Evolutionary conservation across 768 basidiomycete genomes (phyloP).

Genomic region (Xerocomellus intermedius): DNA sequence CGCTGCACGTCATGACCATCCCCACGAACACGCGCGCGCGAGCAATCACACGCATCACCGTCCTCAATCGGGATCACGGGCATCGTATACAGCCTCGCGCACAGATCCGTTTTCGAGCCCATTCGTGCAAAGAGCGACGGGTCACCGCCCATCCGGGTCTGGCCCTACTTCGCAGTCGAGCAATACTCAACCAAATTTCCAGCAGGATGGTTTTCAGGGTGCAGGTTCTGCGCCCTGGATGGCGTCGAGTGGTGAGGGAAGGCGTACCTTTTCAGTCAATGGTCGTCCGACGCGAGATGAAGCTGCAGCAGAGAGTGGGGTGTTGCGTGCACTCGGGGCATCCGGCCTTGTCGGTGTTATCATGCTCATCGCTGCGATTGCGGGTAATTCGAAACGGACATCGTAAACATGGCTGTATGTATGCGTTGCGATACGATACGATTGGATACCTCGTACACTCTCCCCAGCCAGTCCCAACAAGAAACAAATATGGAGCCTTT

Average conservation of each 20-base stretch:
- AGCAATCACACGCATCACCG: not conserved
- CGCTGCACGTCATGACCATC: constrained; percentile 9
- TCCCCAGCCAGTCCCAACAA: not conserved
- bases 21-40: constrained; percentile 7
- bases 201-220: constrained; percentile 3
- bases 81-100: constrained; percentile 3
- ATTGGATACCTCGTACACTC: not conserved
- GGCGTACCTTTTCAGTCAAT: not conserved
- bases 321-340: constrained; percentile 28
- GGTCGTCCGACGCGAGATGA: constrained; percentile 20
- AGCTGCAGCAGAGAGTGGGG: constrained; percentile 24
- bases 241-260: not conserved
- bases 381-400: constrained; percentile 15
- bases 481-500: not conserved
- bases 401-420: constrained; percentile 5
- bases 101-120: constrained; percentile 26
- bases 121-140: constrained; percentile 30
- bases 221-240: constrained; percentile 3
- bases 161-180: not conserved
- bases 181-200: not conserved
- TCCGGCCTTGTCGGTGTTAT: constrained; percentile 29
- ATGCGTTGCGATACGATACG: not conserved
- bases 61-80: constrained; percentile 1
- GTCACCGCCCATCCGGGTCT: constrained; percentile 8
- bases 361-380: constrained; percentile 23